Evolutionary conservation across 768 basidiomycete genomes (phyloP).

Genomic region (Serendipita indica): DNA sequence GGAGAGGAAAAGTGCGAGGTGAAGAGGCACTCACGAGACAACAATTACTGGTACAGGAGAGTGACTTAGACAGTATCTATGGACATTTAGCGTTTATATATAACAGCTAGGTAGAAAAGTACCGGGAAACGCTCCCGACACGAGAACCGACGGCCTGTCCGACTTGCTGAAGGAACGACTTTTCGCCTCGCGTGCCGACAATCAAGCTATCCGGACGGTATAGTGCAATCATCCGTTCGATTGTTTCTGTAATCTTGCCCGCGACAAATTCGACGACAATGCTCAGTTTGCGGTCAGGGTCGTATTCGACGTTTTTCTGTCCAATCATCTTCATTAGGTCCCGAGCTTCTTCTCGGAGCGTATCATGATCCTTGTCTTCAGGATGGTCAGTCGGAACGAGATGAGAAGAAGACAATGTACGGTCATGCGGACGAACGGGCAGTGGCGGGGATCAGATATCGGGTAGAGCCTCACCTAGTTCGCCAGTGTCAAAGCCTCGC

Average conservation of each 20-base stretch:
- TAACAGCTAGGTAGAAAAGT: conserved; percentile 13
- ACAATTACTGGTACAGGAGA: conserved; percentile 95
- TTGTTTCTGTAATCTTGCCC: conserved; percentile 73
- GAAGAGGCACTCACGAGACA: conserved; percentile 34
- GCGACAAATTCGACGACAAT: conserved; percentile 91
- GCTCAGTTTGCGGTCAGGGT: conserved; percentile 67
- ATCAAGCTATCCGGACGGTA: conserved; percentile 87
- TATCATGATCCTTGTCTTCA: conserved; percentile 58
- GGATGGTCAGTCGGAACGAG: background rate
- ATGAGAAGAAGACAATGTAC: background rate
- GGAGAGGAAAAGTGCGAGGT: background rate
- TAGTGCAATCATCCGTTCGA: conserved; percentile 83
- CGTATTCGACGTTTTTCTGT: conserved; percentile 62
- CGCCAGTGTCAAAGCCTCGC: conserved; percentile 78
- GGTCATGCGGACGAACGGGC: background rate
- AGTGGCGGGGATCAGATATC: background rate
- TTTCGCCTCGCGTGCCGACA: conserved; percentile 74
- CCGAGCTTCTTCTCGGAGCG: conserved; percentile 72
- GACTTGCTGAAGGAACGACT: conserved; percentile 38
- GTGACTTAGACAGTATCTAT: conserved; percentile 70
- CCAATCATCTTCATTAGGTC: conserved; percentile 69
- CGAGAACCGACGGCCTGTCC: conserved; percentile 37
- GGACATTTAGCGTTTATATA: conserved; percentile 8
- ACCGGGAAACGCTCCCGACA: conserved; percentile 50
- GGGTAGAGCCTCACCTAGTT: conserved; percentile 39